A percentile compares a stretch with the other conserved stretches of the same genome.
Evolutionary conservation across 2,329 filamentous ascomycete genomes (phyloP).

Genomic region (Meredithiella fracta): DNA sequence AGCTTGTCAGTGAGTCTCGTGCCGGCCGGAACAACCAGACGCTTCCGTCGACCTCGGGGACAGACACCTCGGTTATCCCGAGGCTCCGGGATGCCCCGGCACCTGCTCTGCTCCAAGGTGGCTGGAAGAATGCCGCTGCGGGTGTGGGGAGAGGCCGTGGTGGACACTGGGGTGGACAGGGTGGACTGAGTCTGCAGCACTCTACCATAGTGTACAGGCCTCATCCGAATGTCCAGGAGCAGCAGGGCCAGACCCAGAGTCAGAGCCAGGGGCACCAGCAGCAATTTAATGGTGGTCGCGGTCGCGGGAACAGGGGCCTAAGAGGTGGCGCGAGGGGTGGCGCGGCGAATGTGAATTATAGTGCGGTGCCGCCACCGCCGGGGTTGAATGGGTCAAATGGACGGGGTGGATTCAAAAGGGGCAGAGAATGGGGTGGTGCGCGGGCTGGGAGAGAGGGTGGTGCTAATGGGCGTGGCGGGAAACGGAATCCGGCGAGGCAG

Average conservation of each 20-base stretch:
- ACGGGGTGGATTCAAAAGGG: slow-evolving; percentile 20
- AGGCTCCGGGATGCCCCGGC: slow-evolving; percentile 30
- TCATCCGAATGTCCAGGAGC: slow-evolving; percentile 11
- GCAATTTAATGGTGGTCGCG: slow-evolving; percentile 11
- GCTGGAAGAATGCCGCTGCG: slow-evolving; percentile 28
- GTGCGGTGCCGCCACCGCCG: slow-evolving; percentile 42
- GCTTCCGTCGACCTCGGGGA: slow-evolving; percentile 27
- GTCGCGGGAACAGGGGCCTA: slow-evolving; percentile 19
- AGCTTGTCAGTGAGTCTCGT: slow-evolving; percentile 57
- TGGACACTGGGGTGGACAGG: slow-evolving; percentile 4
- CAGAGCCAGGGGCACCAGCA: slow-evolving; percentile 16
- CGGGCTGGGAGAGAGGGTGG: slow-evolving; percentile 22
- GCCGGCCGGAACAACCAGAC: slow-evolving; percentile 23
- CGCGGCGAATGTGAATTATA: slow-evolving; percentile 23
- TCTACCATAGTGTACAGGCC: slow-evolving; percentile 14
- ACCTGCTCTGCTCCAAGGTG: slow-evolving; percentile 37
- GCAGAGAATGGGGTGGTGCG: slow-evolving; percentile 24
- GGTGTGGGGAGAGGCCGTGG: neutral
- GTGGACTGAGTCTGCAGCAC: slow-evolving; percentile 15
- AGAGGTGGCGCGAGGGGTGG: slow-evolving; percentile 12
- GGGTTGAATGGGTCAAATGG: slow-evolving; percentile 22
- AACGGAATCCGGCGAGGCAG: neutral
- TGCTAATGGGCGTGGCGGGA: neutral
- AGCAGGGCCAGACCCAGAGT: slow-evolving; percentile 19
- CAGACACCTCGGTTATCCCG: slow-evolving; percentile 27